phyloP scores from a whole-genome alignment of 1,139 yeast species.

The Suhomyces guaymorum region DNA sequence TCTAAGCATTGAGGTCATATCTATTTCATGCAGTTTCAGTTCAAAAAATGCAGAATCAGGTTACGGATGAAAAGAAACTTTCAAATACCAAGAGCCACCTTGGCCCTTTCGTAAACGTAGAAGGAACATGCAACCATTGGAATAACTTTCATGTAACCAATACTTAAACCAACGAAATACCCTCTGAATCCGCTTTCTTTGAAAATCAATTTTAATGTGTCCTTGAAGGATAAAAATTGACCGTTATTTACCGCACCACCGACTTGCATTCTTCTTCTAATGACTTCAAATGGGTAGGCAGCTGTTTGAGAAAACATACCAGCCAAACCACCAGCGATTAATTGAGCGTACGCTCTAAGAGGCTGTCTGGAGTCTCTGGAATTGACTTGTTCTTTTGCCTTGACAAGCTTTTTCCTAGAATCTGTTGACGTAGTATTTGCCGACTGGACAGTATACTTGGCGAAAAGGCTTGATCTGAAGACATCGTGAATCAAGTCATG shows the following conservation, averaged over 20 bases:
- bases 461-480: constrained; percentile 58
- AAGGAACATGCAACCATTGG: constrained; percentile 98
- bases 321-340: constrained; percentile 90
- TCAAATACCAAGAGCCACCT: constrained; percentile 59
- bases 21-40: too few relatives aligned
- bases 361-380: constrained; percentile 62
- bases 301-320: constrained; percentile 96
- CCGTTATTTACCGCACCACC: constrained; percentile 77
- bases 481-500: constrained; percentile 90
- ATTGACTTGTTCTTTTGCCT: constrained; percentile 27
- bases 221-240: constrained; percentile 53
- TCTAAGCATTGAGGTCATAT: constrained; percentile 4
- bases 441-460: constrained; percentile 55
- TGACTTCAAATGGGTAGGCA: constrained; percentile 94
- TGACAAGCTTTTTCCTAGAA: constrained; percentile 16
- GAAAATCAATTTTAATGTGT: constrained; percentile 59
- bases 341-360: constrained; percentile 85
- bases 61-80: too few relatives aligned
- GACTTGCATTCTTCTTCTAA: constrained; percentile 94
- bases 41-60: too few relatives aligned
- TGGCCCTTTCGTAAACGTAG: constrained; percentile 88
- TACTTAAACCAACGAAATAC: constrained; percentile 88
- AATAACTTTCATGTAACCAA: constrained; percentile 90
- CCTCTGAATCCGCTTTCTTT: constrained; percentile 79
- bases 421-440: constrained; percentile 8